Evolutionary conservation across 2,329 filamentous ascomycete genomes (phyloP), one percentile per base, ranked within the genome.

Genomic region (Claviceps sp.): DNA sequence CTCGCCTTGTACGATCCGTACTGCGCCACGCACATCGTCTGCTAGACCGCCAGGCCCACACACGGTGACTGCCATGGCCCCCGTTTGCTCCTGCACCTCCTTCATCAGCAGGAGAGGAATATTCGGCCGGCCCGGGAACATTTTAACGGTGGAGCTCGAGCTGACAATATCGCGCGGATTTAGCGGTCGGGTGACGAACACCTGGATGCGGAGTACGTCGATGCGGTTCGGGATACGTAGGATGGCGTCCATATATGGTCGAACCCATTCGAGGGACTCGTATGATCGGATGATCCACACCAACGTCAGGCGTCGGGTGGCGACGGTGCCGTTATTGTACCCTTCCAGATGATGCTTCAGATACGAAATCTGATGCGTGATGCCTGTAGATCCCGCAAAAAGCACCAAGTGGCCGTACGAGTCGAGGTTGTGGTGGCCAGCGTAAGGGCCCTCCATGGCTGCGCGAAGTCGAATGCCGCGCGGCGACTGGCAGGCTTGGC

Each of bases 261-360:
- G 81, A 54, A 95, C 86, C 91, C 93, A 97, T 66, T 95, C 88
- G 7, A 97, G 78, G 52, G 91, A 84, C 62, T 95, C 85, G 40
- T 86, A 85, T 52, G 89, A 88, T 55, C 93, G 88, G 57, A 97
- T 86, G 62, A 95, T 84, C 93, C 93, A 97, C 55, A 96, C 81
- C 7, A 97, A 80, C 1, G 85, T 87, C 47, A 97, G 71, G 42
- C 84, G 82, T 50, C 89, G 84, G 3, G 88, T 88, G 4, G 91
- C 89, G 40, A 89, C 82, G 1, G 82, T 89, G 54, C 81, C 79
- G 1, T 79, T 72, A 51, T 81, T 79, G 66, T 78, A 85, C 4
- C 85, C 85, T 51, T 81, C 71, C 54, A 91, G 77, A 4, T 91
- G 73, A 50, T 93, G 84, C 52, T 82, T 84, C 8, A 96, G 78